Evolutionary conservation across 768 basidiomycete species (phyloP).

Genomic region (Hygrocybe coccinea): DNA sequence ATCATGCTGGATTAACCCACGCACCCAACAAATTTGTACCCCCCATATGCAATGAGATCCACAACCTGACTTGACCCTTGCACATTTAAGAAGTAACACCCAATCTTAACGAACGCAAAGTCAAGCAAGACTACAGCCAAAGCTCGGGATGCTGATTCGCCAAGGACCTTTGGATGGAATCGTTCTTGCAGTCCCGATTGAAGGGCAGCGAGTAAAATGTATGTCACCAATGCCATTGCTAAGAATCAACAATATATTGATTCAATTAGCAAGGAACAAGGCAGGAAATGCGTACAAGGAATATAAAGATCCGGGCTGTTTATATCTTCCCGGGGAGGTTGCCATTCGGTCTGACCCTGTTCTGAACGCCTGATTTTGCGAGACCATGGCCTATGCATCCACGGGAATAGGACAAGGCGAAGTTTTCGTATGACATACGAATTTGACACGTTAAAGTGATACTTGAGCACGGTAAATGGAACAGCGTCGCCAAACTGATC

Average conservation of each 20-base stretch:
- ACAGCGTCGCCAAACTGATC: slow-evolving; percentile 73
- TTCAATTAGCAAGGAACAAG: not conserved
- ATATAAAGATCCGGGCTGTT: slow-evolving; percentile 97
- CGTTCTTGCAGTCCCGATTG: slow-evolving; percentile 75
- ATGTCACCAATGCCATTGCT: slow-evolving; percentile 97
- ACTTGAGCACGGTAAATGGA: slow-evolving; percentile 72
- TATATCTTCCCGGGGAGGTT: slow-evolving; percentile 87
- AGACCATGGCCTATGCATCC: slow-evolving; percentile 87
- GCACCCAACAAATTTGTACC: slow-evolving; percentile 97
- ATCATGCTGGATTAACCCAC: slow-evolving; percentile 21
- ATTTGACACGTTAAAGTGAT: slow-evolving; percentile 95
- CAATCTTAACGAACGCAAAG: slow-evolving; percentile 82
- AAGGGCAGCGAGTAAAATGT: slow-evolving; percentile 84
- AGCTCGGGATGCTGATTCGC: slow-evolving; percentile 79
- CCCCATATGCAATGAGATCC: slow-evolving; percentile 87
- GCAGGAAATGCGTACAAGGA: slow-evolving; percentile 52
- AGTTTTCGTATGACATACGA: slow-evolving; percentile 91
- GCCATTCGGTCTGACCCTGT: slow-evolving; percentile 69
- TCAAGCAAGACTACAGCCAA: slow-evolving; percentile 82
- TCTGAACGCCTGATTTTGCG: slow-evolving; percentile 64
- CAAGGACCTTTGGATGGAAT: slow-evolving; percentile 87
- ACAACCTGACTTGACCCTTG: slow-evolving; percentile 64
- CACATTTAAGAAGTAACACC: slow-evolving; percentile 91
- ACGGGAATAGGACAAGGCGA: slow-evolving; percentile 86
- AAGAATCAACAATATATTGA: not conserved